Conservation (phyloP, 2,329 filamentous ascomycete species). For the Sporothrix sp. region DNA sequence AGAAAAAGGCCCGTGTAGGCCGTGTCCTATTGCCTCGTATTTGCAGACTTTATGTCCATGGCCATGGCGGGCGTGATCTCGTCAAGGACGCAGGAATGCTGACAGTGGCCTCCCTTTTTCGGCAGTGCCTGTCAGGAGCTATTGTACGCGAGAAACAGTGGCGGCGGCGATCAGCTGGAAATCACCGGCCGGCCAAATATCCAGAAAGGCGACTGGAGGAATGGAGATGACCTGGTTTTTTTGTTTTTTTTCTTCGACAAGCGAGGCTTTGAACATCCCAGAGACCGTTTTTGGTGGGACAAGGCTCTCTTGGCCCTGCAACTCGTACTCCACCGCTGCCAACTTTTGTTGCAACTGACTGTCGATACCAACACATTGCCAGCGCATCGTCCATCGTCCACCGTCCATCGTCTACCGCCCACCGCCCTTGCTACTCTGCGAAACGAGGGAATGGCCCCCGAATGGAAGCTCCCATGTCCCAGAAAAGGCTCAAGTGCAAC, state of each 20-base stretch:
- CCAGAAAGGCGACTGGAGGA: no score
- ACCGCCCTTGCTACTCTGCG: neutral
- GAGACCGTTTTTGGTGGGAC: neutral
- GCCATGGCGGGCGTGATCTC: no score
- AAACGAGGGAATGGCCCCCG: neutral
- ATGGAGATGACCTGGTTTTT: no score
- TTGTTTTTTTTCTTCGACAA: neutral
- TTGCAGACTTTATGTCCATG: no score
- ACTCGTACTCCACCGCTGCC: neutral
- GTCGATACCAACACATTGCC: neutral
- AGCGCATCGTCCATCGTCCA: neutral
- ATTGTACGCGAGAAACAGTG: no score
- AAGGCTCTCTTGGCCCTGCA: neutral
- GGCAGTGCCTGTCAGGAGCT: no score
- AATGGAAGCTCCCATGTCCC: neutral
- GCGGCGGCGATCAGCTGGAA: no score
- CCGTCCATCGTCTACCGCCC: neutral
- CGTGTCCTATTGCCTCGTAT: no score
- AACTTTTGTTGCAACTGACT: conserved; percentile 3
- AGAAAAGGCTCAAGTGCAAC: neutral
- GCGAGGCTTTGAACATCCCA: neutral
- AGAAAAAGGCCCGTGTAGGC: no score
- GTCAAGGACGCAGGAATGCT: no score
- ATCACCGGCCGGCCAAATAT: no score
- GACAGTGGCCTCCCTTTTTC: no score